phyloP scores from a whole-genome alignment of 1,139 yeast species.

The Wickerhamomyces sp. region DNA sequence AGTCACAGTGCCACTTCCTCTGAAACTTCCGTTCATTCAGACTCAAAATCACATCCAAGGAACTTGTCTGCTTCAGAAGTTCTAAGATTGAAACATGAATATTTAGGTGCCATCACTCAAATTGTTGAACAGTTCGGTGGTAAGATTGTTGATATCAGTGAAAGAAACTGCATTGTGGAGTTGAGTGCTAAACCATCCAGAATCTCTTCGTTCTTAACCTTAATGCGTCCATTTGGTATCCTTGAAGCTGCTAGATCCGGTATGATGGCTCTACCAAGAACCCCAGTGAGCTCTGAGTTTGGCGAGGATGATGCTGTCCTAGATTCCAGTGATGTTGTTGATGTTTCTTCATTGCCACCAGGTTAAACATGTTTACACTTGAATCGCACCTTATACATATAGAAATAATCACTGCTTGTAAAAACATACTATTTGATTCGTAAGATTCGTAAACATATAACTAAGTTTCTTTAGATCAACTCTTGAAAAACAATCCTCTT shows the following conservation, averaged over 20 bases:
- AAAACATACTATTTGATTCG: too few relatives aligned
- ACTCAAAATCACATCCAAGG: constrained; percentile 74
- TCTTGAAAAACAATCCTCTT: background rate
- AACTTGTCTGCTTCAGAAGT: constrained; percentile 90
- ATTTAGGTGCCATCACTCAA: constrained; percentile 77
- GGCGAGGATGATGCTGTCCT: constrained; percentile 47
- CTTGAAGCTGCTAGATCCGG: constrained; percentile 96
- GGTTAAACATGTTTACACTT: constrained; percentile 46
- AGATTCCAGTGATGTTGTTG: constrained; percentile 69
- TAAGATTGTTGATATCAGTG: constrained; percentile 84
- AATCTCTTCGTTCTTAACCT: constrained; percentile 77
- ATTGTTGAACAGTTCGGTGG: constrained; percentile 90
- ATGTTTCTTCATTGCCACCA: constrained; percentile 86
- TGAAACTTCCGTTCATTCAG: constrained; percentile 27
- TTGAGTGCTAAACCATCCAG: constrained; percentile 91
- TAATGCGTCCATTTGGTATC: constrained; percentile 93
- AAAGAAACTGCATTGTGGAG: constrained; percentile 91
- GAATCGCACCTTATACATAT: background rate
- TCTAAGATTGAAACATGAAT: constrained; percentile 87
- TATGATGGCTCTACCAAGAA: constrained; percentile 97
- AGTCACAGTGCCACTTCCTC: constrained; percentile 53
- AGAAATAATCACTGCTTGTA: background rate
- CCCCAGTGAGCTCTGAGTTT: constrained; percentile 57
- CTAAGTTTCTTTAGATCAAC: too few relatives aligned
- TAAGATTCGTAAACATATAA: background rate